Conservation (phyloP, 805 yeast species). For the Diddensiella caesifluorescens region DNA sequence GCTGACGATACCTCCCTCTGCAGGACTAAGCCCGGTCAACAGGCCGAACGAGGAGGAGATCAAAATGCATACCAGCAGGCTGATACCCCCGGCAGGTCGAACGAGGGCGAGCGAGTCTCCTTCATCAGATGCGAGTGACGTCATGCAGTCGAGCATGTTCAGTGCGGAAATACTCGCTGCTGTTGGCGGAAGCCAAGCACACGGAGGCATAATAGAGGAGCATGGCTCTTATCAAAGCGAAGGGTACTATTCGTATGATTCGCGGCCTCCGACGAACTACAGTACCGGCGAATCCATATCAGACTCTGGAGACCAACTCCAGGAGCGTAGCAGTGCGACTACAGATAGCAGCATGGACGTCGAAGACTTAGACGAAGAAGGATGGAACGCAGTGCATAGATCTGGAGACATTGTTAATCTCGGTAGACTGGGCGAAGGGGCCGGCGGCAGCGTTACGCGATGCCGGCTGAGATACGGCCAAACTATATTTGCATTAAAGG, state of each 20-base stretch:
- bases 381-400: constrained; percentile 63
- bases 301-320: not conserved
- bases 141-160: constrained; percentile 17
- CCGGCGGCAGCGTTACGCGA: constrained; percentile 84
- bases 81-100: constrained; percentile 6
- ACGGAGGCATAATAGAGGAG: no score
- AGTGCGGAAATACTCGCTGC: constrained; percentile 26
- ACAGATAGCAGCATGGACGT: constrained; percentile 18
- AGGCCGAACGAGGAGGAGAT: not conserved
- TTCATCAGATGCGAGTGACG: constrained; percentile 12
- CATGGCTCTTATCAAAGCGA: not conserved
- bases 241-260: not conserved
- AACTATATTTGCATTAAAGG: constrained; percentile 76
- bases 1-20: constrained; percentile 22
- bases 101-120: constrained; percentile 9
- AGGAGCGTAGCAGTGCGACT: not conserved
- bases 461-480: constrained; percentile 58
- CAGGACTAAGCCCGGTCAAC: not conserved
- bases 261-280: not conserved
- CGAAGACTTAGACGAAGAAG: constrained; percentile 56
- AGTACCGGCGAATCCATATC: not conserved
- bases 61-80: not conserved
- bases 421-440: constrained; percentile 83
- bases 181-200: constrained; percentile 13
- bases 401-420: constrained; percentile 60